Base-by-base conservation (phyloP, 116 monocot species). In the Dioscorea cayenensis region DNA sequence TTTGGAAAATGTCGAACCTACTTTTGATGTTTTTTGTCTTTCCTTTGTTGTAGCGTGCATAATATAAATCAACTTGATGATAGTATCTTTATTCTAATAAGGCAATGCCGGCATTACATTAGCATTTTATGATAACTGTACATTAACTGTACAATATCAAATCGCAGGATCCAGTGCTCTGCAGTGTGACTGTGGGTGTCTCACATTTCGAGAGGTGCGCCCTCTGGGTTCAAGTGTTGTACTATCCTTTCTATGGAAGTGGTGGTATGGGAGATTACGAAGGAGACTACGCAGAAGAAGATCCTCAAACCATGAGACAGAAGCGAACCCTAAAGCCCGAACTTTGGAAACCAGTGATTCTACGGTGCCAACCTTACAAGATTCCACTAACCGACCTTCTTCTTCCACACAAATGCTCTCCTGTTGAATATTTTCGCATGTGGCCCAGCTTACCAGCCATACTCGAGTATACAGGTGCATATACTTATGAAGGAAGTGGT, bases 151-250 rank as follows among this genome's bases (percentile, higher is more conserved):
- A 5, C n/a, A n/a, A n/a, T 49, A 72, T 17, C 29, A 75, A 3
- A 65, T 69, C 61, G 0, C 67, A 91, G 91, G 99, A 99, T 77
- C 99, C 99, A 49, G 84, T 99, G 27, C 84, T 85, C 29, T 89
- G 91, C 82, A 99, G 99, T 75, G 94, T 99, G 28, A 99, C 99
- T 3, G 84, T 99, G 21, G 99, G 99, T 60, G 91, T 92, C 13
- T 94, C 99, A 70, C 99, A 94, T 80, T 99, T 94, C 68, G 99
- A 99, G 85, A 93, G 99, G 80, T 99, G 99, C 70, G 86, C 87
- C 22, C 77, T 99, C 55, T 99, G 99, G 99, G 89, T 99, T 77
- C 91, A 99, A 87, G 99, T 99, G 0, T 66, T 99, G 65, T 99
- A 99, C 68, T 99, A 99, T 63, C 99, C 99, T 28, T 99, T 90